Conservation (phyloP, 31 red algal genomes). For the Endocladia muricata region DNA sequence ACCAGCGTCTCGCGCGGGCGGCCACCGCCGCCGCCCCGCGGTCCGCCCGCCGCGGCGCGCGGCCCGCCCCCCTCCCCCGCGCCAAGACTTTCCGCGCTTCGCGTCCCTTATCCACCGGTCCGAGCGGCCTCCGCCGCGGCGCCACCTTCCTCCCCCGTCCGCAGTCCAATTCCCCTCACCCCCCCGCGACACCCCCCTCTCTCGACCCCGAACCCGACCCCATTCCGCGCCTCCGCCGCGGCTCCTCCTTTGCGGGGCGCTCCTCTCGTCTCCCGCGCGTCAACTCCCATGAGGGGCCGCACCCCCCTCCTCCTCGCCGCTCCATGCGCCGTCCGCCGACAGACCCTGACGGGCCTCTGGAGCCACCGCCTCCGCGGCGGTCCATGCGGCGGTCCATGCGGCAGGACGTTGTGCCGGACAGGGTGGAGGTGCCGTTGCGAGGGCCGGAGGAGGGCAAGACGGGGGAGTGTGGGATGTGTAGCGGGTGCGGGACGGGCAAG, state of each 20-base stretch:
- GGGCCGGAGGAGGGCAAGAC: conserved; percentile 4
- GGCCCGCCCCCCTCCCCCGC: neutral
- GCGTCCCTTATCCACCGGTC: neutral
- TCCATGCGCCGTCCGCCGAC: neutral
- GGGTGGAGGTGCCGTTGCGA: neutral
- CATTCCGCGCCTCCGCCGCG: neutral
- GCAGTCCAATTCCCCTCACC: neutral
- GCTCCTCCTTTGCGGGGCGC: neutral
- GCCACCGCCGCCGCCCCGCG: no score
- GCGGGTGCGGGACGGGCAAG: conserved; percentile 24
- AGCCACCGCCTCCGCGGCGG: conserved; percentile 26
- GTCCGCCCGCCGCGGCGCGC: neutral
- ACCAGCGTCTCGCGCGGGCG: no score
- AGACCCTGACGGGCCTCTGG: conserved; percentile 28
- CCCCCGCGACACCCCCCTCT: neutral
- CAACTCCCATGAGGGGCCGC: neutral
- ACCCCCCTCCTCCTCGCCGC: neutral
- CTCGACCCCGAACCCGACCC: neutral
- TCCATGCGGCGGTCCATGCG: neutral
- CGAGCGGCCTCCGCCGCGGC: neutral
- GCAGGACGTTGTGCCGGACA: neutral
- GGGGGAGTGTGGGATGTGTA: conserved; percentile 53
- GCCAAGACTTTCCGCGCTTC: conserved; percentile 11
- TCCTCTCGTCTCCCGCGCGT: neutral
- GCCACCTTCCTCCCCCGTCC: conserved; percentile 1